Base-by-base conservation (phyloP, 768 basidiomycete species). In the Lactifluus rugatus region DNA sequence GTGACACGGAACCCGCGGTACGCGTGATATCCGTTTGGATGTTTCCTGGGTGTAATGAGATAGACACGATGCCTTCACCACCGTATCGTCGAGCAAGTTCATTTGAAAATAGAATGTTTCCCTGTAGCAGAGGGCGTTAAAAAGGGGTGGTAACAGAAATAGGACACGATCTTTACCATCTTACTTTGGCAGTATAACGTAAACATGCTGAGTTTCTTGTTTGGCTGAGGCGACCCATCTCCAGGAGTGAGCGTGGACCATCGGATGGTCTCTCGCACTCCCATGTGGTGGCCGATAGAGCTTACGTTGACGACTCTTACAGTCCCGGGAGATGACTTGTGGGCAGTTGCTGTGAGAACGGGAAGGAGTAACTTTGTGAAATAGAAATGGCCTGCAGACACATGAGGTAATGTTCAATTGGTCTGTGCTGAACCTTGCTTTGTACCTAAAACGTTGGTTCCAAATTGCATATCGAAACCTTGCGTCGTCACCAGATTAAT, bases 11-110 rank as follows among this genome's bases (percentile, higher is more conserved):
- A 34, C 23, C 25, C 5, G 49, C 28, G 32, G 54, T 4, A n/a
- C 62, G 60, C 45, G 37, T 0, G 8, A 63, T 56, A 49, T 63
- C 62, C 23, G 62, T 61, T 11, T 62, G 11, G 48, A 63, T 52
- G n/a, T 13, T 7, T 26, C 61, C 61, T n/a, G 61, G 78, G 54
- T 79, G 73, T 26, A 78, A 48, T 2, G 77, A 67, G 1, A 69
- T 70, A 0, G 78, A 77, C 1, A 78, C 63, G 42, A 80, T 74
- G 9, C 76, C 79, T 56, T 76, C 67, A 19, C 71, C 70, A 2
- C 67, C 72, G 63, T 78, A 79, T 52, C 76, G 66, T 34, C 74
- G 66, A 4, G 68, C 64, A 17, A 81, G 58, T 64, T 79, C 80
- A 36, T 68, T 71, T 10, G 76, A 61, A 58, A 80, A 71, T 0